phyloP scores from a whole-genome alignment of 2,329 filamentous ascomycete species.

The Xenosphaeropsis pyriputrescens region DNA sequence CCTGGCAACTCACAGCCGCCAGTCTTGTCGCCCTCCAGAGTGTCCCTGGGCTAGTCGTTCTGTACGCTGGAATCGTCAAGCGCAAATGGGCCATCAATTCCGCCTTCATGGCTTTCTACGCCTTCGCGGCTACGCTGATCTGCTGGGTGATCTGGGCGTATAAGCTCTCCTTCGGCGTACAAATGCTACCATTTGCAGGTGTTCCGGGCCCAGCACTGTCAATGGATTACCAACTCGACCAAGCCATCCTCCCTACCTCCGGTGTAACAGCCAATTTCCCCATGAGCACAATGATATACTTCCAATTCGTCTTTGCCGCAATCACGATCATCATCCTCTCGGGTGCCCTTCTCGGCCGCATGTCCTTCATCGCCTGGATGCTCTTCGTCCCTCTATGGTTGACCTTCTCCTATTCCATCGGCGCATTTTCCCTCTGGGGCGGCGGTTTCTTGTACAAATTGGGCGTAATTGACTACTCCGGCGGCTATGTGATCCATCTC shows the following conservation, averaged over 20 bases:
- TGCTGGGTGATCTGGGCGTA: constrained; percentile 34
- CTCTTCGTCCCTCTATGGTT: constrained; percentile 35
- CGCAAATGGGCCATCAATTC: constrained; percentile 33
- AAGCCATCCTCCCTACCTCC: constrained; percentile 26
- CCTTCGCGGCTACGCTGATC: constrained; percentile 29
- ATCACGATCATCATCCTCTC: constrained; percentile 32
- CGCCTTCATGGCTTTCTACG: constrained; percentile 35
- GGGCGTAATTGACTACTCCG: constrained; percentile 34
- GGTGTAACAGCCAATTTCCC: constrained; percentile 25
- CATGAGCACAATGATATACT: constrained; percentile 33
- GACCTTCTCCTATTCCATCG: constrained; percentile 27
- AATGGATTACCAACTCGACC: constrained; percentile 26
- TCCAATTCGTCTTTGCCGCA: constrained; percentile 36
- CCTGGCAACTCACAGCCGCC: constrained; percentile 35
- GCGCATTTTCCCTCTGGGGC: constrained; percentile 29
- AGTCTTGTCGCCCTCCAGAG: constrained; percentile 32
- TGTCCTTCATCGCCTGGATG: constrained; percentile 36
- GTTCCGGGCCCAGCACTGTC: constrained; percentile 28
- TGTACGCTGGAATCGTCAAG: constrained; percentile 30
- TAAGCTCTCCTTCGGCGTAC: constrained; percentile 29
- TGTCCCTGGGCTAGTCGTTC: constrained; percentile 30
- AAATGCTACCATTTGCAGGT: constrained; percentile 34
- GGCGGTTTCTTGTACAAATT: constrained; percentile 28
- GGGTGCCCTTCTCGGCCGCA: constrained; percentile 29
- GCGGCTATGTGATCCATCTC: constrained; percentile 36